A percentile compares a stretch with the other conserved stretches of the same genome.
phyloP scores from a whole-genome alignment of 2,329 filamentous ascomycete genomes.

The Fusarium temperatum region DNA sequence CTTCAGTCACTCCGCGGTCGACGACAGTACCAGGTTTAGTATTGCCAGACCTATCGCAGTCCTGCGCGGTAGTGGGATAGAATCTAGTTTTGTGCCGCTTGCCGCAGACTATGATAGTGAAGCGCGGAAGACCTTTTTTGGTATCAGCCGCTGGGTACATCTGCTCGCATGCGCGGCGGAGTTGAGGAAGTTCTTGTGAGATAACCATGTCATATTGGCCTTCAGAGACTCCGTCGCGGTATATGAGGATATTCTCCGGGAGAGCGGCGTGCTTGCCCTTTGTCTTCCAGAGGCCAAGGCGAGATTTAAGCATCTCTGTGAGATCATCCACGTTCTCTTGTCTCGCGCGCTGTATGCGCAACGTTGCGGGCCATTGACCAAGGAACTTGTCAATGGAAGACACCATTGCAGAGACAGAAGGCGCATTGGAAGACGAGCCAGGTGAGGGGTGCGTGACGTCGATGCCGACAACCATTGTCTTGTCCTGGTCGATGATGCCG shows the following conservation, averaged over 20 bases:
- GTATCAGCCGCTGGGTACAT: not conserved
- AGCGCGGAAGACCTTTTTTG: not conserved
- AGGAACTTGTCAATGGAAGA: not conserved
- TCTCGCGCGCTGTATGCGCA: not conserved
- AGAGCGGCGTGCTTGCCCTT: not conserved
- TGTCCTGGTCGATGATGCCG: not conserved
- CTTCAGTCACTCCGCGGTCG: not conserved
- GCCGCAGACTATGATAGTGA: not conserved
- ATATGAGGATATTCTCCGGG: not conserved
- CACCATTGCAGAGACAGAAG: not conserved
- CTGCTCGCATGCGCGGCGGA: not conserved
- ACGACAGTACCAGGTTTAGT: not conserved
- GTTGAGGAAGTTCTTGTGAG: not conserved
- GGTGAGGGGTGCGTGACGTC: not conserved
- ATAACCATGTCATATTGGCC: not conserved
- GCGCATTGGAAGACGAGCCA: not conserved
- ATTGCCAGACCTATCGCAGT: not conserved
- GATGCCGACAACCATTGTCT: not conserved
- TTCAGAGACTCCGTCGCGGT: not conserved
- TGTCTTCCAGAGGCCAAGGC: not conserved
- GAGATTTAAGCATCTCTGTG: not conserved
- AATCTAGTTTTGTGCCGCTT: constrained; percentile 1
- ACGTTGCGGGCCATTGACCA: not conserved
- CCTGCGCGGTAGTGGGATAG: not conserved
- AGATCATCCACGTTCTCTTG: not conserved